Conservation (phyloP, 805 yeast species). For the Cephaloascus albidus region DNA sequence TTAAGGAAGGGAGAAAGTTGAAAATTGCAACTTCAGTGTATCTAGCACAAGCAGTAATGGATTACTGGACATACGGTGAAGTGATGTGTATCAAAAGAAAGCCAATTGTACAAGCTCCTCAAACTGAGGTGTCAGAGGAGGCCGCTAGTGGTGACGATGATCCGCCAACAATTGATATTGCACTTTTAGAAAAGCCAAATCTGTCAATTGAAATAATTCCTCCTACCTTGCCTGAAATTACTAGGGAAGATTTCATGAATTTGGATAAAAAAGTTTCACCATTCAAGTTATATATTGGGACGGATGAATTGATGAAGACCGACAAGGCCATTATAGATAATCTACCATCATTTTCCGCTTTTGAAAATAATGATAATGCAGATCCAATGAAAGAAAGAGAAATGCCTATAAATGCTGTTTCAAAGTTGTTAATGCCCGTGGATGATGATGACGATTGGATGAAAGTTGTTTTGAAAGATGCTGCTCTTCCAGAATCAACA, state of each 20-base stretch:
- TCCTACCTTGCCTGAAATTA: constrained; percentile 15
- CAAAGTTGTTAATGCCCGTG: constrained; percentile 53
- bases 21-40: constrained; percentile 62
- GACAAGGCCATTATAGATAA: constrained; percentile 39
- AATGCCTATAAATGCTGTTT: constrained; percentile 43
- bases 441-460: constrained; percentile 60
- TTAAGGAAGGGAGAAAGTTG: constrained; percentile 58
- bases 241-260: constrained; percentile 15
- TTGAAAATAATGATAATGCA: constrained; percentile 21
- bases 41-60: constrained; percentile 64
- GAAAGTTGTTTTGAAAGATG: constrained; percentile 42
- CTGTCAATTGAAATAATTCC: constrained; percentile 20
- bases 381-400: constrained; percentile 16
- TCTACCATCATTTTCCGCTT: constrained; percentile 38
- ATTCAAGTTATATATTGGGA: constrained; percentile 35
- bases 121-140: constrained; percentile 4
- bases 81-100: constrained; percentile 48
- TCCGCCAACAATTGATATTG: constrained; percentile 23
- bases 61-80: constrained; percentile 73
- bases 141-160: constrained; percentile 5
- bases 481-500: constrained; percentile 26
- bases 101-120: constrained; percentile 19
- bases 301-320: constrained; percentile 30
- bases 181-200: constrained; percentile 20
- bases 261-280: constrained; percentile 16